A percentile compares a stretch with the other conserved stretches of the same genome.
phyloP scores from a whole-genome alignment of 208 protist species.

The Wallacemonas sp. region DNA sequence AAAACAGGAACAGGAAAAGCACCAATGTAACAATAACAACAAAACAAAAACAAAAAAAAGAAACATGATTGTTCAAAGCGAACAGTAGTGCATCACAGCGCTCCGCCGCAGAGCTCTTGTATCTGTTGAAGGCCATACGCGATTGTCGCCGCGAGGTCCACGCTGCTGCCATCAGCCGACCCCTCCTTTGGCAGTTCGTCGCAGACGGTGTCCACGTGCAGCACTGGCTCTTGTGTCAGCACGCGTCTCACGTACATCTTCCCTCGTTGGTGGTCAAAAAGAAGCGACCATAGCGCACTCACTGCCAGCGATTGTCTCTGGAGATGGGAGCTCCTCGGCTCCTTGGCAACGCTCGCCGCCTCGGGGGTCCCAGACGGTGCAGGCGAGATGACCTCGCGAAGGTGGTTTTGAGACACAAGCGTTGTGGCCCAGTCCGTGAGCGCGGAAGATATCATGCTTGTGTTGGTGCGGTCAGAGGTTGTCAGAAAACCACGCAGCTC shows the following conservation, averaged over 20 bases:
- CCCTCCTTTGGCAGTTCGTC: not conserved
- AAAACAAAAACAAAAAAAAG: constrained; percentile 16
- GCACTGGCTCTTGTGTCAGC: constrained; percentile 26
- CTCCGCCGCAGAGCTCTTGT: constrained; percentile 13
- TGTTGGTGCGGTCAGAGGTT: not conserved
- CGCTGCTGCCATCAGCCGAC: too few species aligned
- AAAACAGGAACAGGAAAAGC: constrained; percentile 12
- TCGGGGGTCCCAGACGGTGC: too few species aligned
- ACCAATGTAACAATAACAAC: constrained; percentile 3
- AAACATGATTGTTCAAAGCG: too few species aligned
- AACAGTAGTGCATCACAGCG: not conserved
- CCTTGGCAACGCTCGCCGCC: too few species aligned
- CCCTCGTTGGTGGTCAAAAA: constrained; percentile 46
- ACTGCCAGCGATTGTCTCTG: constrained; percentile 41
- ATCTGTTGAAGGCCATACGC: constrained; percentile 10
- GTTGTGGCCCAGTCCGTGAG: not conserved
- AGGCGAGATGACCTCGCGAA: not conserved
- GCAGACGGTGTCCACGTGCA: constrained; percentile 16
- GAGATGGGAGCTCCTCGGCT: too few species aligned
- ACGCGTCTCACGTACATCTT: constrained; percentile 42
- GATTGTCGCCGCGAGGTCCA: too few species aligned
- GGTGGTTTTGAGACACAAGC: not conserved
- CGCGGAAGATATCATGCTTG: not conserved
- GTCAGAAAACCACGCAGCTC: constrained; percentile 4
- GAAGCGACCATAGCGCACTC: constrained; percentile 50